Evolutionary conservation across 2,329 filamentous ascomycete genomes (phyloP).

Genomic region (Alternaria sp.): DNA sequence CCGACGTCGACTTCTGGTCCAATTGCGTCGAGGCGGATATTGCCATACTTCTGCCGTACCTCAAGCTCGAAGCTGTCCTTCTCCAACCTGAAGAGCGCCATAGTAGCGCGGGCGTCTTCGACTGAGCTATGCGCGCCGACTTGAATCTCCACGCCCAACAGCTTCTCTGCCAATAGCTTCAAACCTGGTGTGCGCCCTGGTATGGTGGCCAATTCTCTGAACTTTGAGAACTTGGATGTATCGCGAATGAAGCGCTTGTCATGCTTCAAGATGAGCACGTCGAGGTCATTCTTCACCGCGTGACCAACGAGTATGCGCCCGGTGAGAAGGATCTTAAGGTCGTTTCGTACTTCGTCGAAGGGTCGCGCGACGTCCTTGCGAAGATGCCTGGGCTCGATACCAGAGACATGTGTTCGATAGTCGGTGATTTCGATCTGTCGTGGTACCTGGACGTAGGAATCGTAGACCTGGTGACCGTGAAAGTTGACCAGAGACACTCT

Average conservation of each 20-base stretch:
- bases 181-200: conserved; percentile 74
- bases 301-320: conserved; percentile 83
- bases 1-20: conserved; percentile 31
- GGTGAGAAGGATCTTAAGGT: conserved; percentile 73
- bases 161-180: conserved; percentile 65
- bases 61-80: conserved; percentile 89
- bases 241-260: conserved; percentile 82
- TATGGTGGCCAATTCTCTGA: conserved; percentile 70
- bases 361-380: conserved; percentile 55
- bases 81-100: conserved; percentile 84
- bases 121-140: conserved; percentile 68
- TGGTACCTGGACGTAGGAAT: conserved; percentile 82
- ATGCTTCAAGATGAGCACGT: conserved; percentile 79
- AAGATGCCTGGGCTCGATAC: conserved; percentile 80
- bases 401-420: conserved; percentile 88
- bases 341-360: conserved; percentile 79
- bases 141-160: conserved; percentile 68
- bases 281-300: conserved; percentile 79
- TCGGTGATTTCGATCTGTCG: conserved; percentile 80
- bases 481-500: conserved; percentile 93
- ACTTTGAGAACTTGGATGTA: conserved; percentile 79
- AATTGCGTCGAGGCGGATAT: conserved; percentile 34
- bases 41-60: conserved; percentile 69
- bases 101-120: conserved; percentile 86
- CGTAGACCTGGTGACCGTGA: conserved; percentile 90